A percentile compares a stretch with the other conserved stretches of the same genome.
Evolutionary conservation across 2,329 filamentous ascomycete genomes (phyloP).

Genomic region (Microsporum canis): DNA sequence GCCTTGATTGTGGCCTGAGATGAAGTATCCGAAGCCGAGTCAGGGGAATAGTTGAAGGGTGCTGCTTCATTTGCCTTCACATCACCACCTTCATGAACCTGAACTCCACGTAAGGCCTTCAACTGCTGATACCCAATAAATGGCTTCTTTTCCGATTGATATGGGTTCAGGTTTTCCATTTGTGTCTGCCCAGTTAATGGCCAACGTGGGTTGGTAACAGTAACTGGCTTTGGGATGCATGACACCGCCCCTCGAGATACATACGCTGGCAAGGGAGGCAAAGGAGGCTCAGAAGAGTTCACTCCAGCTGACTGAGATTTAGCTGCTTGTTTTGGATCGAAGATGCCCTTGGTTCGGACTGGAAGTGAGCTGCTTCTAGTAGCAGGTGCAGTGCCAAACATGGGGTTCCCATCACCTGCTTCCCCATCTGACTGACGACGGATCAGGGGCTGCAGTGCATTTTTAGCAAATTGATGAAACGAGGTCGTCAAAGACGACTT

Average conservation of each 20-base stretch:
- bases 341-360: not conserved
- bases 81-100: not conserved
- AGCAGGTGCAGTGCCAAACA: not conserved
- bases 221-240: constrained; percentile 5
- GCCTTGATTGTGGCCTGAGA: not conserved
- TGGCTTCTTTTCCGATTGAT: constrained; percentile 4
- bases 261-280: not conserved
- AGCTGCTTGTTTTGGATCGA: not conserved
- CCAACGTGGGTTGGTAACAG: not conserved
- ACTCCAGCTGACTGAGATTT: not conserved
- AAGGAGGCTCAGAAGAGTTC: not conserved
- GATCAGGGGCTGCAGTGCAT: constrained; percentile 13
- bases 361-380: constrained; percentile 1
- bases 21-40: not conserved
- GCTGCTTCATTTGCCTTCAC: not conserved
- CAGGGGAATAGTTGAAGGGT: not conserved
- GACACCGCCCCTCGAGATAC: not conserved
- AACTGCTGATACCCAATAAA: constrained; percentile 11
- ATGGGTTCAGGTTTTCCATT: not conserved
- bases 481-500: constrained; percentile 14
- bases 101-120: constrained; percentile 3
- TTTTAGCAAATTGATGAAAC: constrained; percentile 16
- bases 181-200: not conserved
- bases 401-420: not conserved
- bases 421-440: constrained; percentile 7